Evolutionary conservation across 2,329 filamentous ascomycete genomes (phyloP).

Genomic region (Ophiostoma montium): DNA sequence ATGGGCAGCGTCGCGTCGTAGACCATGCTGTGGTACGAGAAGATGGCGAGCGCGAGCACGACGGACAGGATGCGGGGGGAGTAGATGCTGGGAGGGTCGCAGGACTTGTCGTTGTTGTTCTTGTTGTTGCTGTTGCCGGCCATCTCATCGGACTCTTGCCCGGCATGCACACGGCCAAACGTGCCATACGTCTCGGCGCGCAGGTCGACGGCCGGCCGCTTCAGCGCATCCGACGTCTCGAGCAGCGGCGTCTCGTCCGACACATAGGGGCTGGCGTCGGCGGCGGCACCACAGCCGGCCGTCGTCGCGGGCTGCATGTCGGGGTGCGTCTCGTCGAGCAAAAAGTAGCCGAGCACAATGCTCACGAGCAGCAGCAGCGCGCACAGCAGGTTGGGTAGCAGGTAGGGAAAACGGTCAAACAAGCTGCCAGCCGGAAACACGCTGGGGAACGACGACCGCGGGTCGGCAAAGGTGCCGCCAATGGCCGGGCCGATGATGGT

Average conservation of each 20-base stretch:
- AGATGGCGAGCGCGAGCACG: slow-evolving; percentile 71
- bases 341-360: slow-evolving; percentile 64
- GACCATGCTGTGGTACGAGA: slow-evolving; percentile 91
- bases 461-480: slow-evolving; percentile 74
- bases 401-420: slow-evolving; percentile 70
- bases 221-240: slow-evolving; percentile 58
- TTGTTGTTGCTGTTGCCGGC: background rate
- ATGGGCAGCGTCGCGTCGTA: slow-evolving; percentile 88
- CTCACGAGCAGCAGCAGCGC: slow-evolving; percentile 61
- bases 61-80: slow-evolving; percentile 56
- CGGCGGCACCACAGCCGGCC: slow-evolving; percentile 34
- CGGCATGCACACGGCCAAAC: slow-evolving; percentile 27
- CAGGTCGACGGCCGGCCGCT: slow-evolving; percentile 58
- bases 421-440: slow-evolving; percentile 52
- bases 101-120: background rate
- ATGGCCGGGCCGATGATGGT: slow-evolving; percentile 82
- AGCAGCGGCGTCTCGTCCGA: slow-evolving; percentile 62
- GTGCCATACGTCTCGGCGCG: slow-evolving; percentile 71
- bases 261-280: slow-evolving; percentile 29
- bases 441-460: slow-evolving; percentile 57
- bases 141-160: slow-evolving; percentile 16
- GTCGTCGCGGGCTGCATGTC: slow-evolving; percentile 24
- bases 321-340: slow-evolving; percentile 81
- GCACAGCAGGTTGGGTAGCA: slow-evolving; percentile 81
- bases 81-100: slow-evolving; percentile 27